Conservation (phyloP, 768 basidiomycete species). For the Lentinula raphanica region DNA sequence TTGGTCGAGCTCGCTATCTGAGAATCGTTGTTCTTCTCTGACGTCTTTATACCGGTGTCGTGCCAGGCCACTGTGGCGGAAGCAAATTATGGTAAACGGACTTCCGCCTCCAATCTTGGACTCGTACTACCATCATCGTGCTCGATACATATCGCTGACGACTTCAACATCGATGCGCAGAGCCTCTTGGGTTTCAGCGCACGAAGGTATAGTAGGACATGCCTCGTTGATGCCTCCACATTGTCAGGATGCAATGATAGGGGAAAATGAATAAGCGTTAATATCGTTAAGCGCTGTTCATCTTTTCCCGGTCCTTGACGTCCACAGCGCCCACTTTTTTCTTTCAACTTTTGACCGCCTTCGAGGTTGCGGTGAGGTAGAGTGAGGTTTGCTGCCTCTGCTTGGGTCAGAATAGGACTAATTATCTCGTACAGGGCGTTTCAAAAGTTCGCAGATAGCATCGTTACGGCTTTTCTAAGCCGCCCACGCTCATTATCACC, state of each 20-base stretch:
- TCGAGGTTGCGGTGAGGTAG: not conserved
- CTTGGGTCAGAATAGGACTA: not conserved
- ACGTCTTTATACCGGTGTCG: too few species aligned
- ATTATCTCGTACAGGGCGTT: not conserved
- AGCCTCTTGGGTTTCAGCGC: too few species aligned
- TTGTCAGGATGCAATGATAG: not conserved
- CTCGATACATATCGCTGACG: too few species aligned
- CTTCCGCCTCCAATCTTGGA: too few species aligned
- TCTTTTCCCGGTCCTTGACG: not conserved
- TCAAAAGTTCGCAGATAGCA: not conserved
- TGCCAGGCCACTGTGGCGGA: too few species aligned
- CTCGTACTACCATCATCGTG: too few species aligned
- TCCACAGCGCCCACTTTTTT: not conserved
- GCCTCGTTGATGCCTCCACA: too few species aligned
- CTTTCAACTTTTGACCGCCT: not conserved
- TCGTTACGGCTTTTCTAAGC: not conserved
- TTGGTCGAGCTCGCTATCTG: too few species aligned
- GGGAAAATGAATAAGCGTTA: not conserved
- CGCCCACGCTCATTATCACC: constrained; percentile 4
- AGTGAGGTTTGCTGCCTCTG: not conserved
- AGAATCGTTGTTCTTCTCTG: too few species aligned
- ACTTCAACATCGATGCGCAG: too few species aligned
- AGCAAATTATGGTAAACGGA: too few species aligned
- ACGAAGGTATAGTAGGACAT: too few species aligned
- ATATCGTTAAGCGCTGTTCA: not conserved